These are phyloP conservation scores for Boletus sp. DNA, from an alignment of 768 basidiomycete genomes.

Conservation along the genomic window DNA sequence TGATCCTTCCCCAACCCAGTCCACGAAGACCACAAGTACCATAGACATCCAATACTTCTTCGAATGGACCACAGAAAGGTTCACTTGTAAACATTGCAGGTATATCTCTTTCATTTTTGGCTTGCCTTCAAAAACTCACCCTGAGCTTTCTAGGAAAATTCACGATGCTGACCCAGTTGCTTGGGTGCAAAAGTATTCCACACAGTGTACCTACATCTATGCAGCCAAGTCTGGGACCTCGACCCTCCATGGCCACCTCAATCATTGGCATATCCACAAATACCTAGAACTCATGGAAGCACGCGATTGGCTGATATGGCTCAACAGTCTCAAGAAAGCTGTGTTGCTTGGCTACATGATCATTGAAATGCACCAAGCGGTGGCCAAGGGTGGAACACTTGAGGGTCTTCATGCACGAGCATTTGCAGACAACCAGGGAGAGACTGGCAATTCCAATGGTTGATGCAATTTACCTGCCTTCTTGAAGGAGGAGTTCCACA, in stretches of 20 bases:
- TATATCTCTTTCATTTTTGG: too few relatives aligned
- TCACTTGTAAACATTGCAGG: not conserved
- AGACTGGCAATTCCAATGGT: not conserved
- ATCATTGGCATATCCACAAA: not conserved
- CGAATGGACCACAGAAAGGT: not conserved
- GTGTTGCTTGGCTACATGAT: not conserved
- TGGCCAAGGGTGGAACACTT: not conserved
- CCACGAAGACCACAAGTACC: not conserved
- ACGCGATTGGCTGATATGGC: not conserved
- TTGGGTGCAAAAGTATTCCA: not conserved
- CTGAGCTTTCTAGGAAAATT: not conserved
- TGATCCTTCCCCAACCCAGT: not conserved
- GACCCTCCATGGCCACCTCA: not conserved
- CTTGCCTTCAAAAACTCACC: too few relatives aligned
- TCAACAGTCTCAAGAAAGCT: not conserved
- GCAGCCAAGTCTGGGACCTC: not conserved
- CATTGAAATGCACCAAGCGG: not conserved
- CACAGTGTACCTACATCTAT: not conserved
- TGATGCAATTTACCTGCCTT: too few relatives aligned
- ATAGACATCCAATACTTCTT: not conserved
- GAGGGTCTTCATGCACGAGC: not conserved
- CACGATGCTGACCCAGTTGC: not conserved
- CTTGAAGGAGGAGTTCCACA: too few relatives aligned
- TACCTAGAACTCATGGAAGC: not conserved
- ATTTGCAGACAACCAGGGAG: too few relatives aligned